Evolutionary conservation across 78 protist species (phyloP), one percentile per base, ranked within the genome.

Genomic region (Dictyostelium firmibasis): DNA sequence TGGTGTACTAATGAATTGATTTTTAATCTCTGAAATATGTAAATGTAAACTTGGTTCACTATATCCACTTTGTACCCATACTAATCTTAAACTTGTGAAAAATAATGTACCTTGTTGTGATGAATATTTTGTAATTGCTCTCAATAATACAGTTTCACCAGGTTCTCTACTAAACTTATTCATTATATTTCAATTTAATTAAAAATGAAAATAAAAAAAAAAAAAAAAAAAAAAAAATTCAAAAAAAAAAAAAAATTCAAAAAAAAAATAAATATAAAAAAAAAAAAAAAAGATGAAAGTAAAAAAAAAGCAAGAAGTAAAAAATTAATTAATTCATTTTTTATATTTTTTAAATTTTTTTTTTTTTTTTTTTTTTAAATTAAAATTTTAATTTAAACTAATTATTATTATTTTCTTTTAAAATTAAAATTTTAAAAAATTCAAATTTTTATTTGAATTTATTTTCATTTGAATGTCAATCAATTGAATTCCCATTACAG

Each of bases 11-110:
- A 81, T 38, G 74, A 81, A 89, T 81, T 89, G 94, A 67, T 57
- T 89, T 8, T 81, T 89, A 47, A 89, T 89, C 23, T 89, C 94
- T 43, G 94, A 70, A 20, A 89, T 67, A 33, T 81, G 79, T 25
- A 78, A 89, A 81, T 89, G 94, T 89, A 89, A 67, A 60, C 78
- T 76, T 33, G 94, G 88, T 70, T 78, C 86, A 11, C 29, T 67
- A 7, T 89, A 31, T 13, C 83, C 87, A 14, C 29, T 13, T 81
- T 89, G 86, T n/a, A 89, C 87, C 94, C 94, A 89, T 20, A 89
- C 94, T 27, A 89, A 70, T 81, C 94, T 78, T 25, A 89, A 9
- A 44, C 33, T 81, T 7, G 94, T 89, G 47, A 60, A 89, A 47
- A 43, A 81, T 25, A 89, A 81, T 27, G 94, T 81, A 5, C 94